Evolutionary conservation across 257 asterid species (phyloP).

Genomic region (Nicotiana noctiflora): DNA sequence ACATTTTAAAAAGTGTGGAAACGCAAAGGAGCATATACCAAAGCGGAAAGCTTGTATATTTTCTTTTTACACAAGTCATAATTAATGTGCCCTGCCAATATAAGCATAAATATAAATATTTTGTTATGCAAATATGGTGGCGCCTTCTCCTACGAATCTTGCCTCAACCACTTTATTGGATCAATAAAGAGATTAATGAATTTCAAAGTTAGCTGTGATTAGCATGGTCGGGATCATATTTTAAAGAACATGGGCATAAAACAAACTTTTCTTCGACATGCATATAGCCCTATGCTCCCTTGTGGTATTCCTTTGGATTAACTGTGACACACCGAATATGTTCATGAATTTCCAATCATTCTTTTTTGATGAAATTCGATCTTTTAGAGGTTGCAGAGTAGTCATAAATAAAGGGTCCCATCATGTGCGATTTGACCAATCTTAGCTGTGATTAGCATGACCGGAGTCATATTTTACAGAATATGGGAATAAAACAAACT

Average conservation of each 20-base stretch:
- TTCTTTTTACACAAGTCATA: background rate
- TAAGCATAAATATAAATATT: background rate
- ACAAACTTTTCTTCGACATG: background rate
- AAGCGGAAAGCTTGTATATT: background rate
- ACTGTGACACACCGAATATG: background rate
- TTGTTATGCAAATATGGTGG: background rate
- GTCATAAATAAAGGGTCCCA: background rate
- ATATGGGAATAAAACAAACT: background rate
- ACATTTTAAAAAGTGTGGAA: background rate
- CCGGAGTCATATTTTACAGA: background rate
- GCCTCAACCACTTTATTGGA: background rate
- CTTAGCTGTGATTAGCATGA: background rate
- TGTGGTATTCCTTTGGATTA: background rate
- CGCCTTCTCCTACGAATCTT: background rate
- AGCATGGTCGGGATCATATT: background rate
- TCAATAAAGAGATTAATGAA: background rate
- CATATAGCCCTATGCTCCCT: background rate
- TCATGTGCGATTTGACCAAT: background rate
- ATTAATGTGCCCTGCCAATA: background rate
- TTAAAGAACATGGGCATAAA: background rate
- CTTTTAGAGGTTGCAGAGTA: background rate
- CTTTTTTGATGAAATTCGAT: background rate
- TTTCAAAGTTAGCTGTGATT: background rate
- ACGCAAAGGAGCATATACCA: background rate
- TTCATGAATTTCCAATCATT: background rate